Evolutionary conservation across 2,329 filamentous ascomycete species (phyloP), one percentile per base, ranked within the genome.

Genomic region (Claviceps maximensis): DNA sequence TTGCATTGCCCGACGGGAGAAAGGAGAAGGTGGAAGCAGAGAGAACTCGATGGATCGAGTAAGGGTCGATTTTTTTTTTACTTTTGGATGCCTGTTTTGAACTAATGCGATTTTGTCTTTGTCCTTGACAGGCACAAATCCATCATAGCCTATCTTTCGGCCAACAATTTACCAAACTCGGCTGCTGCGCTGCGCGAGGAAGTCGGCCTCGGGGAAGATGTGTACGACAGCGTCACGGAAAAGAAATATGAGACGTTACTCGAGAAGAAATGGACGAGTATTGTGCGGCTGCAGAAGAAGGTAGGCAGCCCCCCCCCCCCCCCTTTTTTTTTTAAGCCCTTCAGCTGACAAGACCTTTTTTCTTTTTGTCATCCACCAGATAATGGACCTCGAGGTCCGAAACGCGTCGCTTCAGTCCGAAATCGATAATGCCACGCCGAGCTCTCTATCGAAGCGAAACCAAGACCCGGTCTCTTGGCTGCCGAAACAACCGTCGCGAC

Each of bases 191-290:
- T 96, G 55, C 82, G 89, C 57, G 77, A 86, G 63, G 90, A 96
- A 68, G 72, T 87, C n/a, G 77, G 78, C 53, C 77, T 95, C 4
- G 78, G 82, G 50, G 80, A 86, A 58, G 71, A 79, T 53, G 71
- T 72, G 48, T 90, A 94, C 62, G 89, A 95, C 65, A 76, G 86
- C 57, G 78, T 80, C 19, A 95, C 88, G 21, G 79, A 84, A 51
- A 95, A 95, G 74, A 95, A 95, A 71, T 97, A 96, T 72, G 89
- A 95, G 70, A 87, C 87, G 1, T 71, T 97, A 29, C 71, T 97
- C 59, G 91, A 97, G 76, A 96, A 95, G 79, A 97, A 97, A 75
- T 97, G 91, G 91, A 97, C 91, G 21, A 93, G 89, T 62, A 86
- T 97, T 29, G 89, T 96, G 62, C 80, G 91, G 56, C 70, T 97